phyloP scores from a whole-genome alignment of 441 rosid genomes.

The Euphorbia celastroides region DNA sequence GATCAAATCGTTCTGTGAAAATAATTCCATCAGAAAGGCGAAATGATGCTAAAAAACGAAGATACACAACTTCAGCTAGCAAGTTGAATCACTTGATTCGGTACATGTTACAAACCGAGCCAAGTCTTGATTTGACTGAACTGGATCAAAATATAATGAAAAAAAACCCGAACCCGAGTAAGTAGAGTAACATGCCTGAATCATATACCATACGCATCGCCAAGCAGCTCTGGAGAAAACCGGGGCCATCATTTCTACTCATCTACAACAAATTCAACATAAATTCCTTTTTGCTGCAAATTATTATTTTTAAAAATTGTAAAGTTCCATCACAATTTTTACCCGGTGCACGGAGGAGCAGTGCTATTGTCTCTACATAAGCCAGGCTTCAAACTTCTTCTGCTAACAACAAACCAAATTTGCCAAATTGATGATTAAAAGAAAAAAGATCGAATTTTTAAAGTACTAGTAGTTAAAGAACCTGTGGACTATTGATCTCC shows the following conservation, averaged over 20 bases:
- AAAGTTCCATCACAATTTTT: constrained; percentile 13
- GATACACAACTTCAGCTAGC: neutral
- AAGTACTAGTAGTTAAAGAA: constrained; percentile 16
- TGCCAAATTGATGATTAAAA: constrained; percentile 4
- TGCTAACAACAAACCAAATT: constrained; percentile 25
- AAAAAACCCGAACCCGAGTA: neutral
- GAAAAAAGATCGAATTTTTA: neutral
- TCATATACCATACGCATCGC: constrained; percentile 78
- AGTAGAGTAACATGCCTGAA: constrained; percentile 37
- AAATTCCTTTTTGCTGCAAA: neutral
- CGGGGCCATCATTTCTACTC: constrained; percentile 85
- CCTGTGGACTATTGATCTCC: constrained; percentile 60
- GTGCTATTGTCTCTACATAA: constrained; percentile 40
- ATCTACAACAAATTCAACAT: constrained; percentile 29
- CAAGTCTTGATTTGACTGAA: neutral
- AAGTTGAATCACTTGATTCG: neutral
- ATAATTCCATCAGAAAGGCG: neutral
- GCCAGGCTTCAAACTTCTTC: constrained; percentile 54
- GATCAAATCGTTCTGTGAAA: constrained; percentile 55
- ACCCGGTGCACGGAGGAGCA: constrained; percentile 76
- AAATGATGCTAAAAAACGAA: no score
- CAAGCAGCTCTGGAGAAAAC: constrained; percentile 69
- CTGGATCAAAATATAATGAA: neutral
- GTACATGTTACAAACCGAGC: neutral
- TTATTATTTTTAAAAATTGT: neutral